Evolutionary conservation across 2,329 filamentous ascomycete genomes (phyloP).

Genomic region (Biscogniauxia mediterranea): DNA sequence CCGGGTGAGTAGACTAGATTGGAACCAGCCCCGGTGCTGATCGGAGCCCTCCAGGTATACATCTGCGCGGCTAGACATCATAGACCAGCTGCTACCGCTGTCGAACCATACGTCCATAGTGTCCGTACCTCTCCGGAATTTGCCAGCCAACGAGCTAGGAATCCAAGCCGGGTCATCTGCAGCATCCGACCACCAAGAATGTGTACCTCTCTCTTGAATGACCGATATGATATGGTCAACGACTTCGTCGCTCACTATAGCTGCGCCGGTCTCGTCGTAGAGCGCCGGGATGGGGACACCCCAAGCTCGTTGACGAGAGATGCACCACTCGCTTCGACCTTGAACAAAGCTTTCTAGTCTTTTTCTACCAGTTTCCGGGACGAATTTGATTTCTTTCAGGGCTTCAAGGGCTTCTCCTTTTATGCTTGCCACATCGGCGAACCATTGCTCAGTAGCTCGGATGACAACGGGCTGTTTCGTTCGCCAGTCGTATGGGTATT

Average conservation of each 20-base stretch:
- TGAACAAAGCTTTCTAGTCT: slow-evolving; percentile 83
- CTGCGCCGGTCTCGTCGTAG: slow-evolving; percentile 70
- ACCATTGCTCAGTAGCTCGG: slow-evolving; percentile 95
- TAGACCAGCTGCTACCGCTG: slow-evolving; percentile 89
- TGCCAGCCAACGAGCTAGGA: slow-evolving; percentile 56
- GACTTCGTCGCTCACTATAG: slow-evolving; percentile 74
- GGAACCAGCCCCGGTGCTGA: slow-evolving; percentile 98
- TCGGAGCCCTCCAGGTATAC: slow-evolving; percentile 93
- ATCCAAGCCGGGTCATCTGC: slow-evolving; percentile 77
- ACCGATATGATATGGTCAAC: slow-evolving; percentile 82
- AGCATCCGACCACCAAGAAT: slow-evolving; percentile 91
- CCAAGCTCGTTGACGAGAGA: slow-evolving; percentile 93
- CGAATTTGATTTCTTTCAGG: slow-evolving; percentile 70
- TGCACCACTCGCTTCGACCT: slow-evolving; percentile 93
- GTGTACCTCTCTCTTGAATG: slow-evolving; percentile 74
- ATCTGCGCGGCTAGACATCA: slow-evolving; percentile 62
- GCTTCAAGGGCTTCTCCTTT: slow-evolving; percentile 70
- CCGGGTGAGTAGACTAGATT: slow-evolving; percentile 88
- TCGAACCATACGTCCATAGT: slow-evolving; percentile 99
- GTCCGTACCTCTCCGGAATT: slow-evolving; percentile 76
- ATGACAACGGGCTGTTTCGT: slow-evolving; percentile 91
- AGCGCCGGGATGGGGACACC: slow-evolving; percentile 93
- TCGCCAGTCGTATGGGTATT: slow-evolving; percentile 97
- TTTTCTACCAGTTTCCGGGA: slow-evolving; percentile 70
- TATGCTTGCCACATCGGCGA: slow-evolving; percentile 84